Conservation (phyloP, 1,139 yeast species). For the Sugiyamaella grinbergsii region DNA sequence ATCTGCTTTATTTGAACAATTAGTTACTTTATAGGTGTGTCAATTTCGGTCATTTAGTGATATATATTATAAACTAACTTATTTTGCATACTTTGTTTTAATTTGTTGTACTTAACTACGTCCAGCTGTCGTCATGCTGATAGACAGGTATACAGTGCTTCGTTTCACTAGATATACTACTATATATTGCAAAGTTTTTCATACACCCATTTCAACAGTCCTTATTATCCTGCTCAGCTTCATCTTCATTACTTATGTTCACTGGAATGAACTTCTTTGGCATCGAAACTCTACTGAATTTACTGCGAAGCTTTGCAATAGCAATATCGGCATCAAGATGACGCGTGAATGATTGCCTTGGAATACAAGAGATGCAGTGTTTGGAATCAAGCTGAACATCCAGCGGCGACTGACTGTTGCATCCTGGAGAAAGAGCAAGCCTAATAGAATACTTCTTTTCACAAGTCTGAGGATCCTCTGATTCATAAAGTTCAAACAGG, state of each 20-base stretch:
- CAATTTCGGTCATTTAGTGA: not conserved
- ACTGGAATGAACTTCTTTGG: constrained; percentile 61
- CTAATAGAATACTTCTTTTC: constrained; percentile 86
- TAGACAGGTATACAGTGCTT: no score
- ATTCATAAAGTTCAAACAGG: constrained; percentile 88
- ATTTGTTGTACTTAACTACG: no score
- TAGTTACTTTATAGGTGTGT: constrained; percentile 55
- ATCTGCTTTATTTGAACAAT: constrained; percentile 85
- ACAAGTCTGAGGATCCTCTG: constrained; percentile 54
- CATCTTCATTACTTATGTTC: constrained; percentile 31
- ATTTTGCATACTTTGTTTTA: constrained; percentile 4
- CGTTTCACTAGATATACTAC: no score
- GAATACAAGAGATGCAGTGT: constrained; percentile 95
- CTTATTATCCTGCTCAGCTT: constrained; percentile 6
- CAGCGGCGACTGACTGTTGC: constrained; percentile 95
- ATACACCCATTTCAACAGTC: not conserved
- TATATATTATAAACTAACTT: constrained; percentile 9
- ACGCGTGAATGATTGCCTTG: constrained; percentile 83
- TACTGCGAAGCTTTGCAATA: constrained; percentile 73
- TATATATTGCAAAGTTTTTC: not conserved
- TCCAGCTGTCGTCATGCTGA: no score
- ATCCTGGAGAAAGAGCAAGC: constrained; percentile 91
- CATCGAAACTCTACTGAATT: constrained; percentile 82
- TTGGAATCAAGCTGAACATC: constrained; percentile 96
- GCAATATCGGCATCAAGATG: constrained; percentile 93